Percentiles rank a stretch among this genome's conserved stretches.
phyloP scores from a whole-genome alignment of 805 yeast genomes.

The Ogataea angusta region DNA sequence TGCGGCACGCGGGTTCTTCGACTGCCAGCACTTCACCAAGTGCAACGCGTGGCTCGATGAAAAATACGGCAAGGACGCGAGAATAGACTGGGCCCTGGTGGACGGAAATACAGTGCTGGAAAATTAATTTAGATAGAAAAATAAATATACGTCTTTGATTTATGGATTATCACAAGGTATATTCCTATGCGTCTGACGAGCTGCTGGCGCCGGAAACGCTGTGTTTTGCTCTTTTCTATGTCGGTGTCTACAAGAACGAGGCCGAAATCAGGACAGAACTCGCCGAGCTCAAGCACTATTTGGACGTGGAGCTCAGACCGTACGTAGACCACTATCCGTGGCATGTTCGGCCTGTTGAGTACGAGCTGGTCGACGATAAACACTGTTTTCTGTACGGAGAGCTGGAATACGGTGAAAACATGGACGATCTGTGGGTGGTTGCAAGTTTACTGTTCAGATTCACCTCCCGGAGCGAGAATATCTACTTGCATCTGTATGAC shows the following conservation, averaged over 20 bases:
- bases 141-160: neutral
- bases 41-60: conserved; percentile 74
- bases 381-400: conserved; percentile 37
- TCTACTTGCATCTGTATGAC: conserved; percentile 47
- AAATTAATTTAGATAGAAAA: neutral
- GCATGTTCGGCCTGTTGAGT: conserved; percentile 32
- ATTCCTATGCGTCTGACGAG: conserved; percentile 12
- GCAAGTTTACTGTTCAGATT: conserved; percentile 39
- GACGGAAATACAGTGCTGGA: conserved; percentile 15
- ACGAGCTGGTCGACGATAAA: conserved; percentile 16
- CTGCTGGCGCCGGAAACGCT: conserved; percentile 16
- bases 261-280: conserved; percentile 19
- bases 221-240: conserved; percentile 29
- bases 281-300: conserved; percentile 15
- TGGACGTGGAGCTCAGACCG: conserved; percentile 28
- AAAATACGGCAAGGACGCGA: conserved; percentile 31
- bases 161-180: conserved; percentile 14
- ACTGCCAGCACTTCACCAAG: conserved; percentile 65
- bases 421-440: conserved; percentile 45
- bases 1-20: conserved; percentile 84
- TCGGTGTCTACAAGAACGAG: conserved; percentile 29
- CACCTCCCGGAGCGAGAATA: conserved; percentile 27
- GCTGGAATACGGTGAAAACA: conserved; percentile 41
- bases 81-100: conserved; percentile 28
- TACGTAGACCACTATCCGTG: conserved; percentile 43